Evolutionary conservation across 2,329 filamentous ascomycete species (phyloP), one percentile per base, ranked within the genome.

Genomic region (Xylaria sp.): DNA sequence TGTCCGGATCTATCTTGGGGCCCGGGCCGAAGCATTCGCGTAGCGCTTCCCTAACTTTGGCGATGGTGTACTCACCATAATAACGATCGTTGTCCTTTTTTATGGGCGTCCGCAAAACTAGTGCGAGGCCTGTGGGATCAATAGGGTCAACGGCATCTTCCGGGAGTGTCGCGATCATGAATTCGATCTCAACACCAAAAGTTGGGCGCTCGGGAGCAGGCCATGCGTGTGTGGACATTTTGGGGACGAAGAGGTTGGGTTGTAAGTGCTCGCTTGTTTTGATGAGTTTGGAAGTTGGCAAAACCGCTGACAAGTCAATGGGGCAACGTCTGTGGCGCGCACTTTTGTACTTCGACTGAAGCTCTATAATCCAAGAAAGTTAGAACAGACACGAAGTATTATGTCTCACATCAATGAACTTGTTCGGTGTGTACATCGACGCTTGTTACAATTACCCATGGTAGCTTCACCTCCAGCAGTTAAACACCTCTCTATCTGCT

Each of bases 161-260:
- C 1, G 7, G 25, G 9, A 59, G 10, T 6, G 31, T 43, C 13
- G 60, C 61, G 18, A 68, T 36, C 0, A 64, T 2, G 36, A 64
- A 64, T 20, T 68, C 66, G 3, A 68, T 12, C 41, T 68, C 66
- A 10, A 68, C 66, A 0, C 66, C 66, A 18, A 68, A 68, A 0
- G 66, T 68, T 4, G 49, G 60, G 7, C 20, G 48, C 18, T 20
- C 39, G 41, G 41, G 31, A 10, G 48, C 48, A 41, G 13, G 25
- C 1, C 23, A 18, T 10, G 8, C 49, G 33, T 7, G 20, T 51
- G n/a, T 15, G 1, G 48, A 51, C 55, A 63, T 67, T 39, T 33
- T 20, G n/a, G 25, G 33, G 20, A 23, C 8, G 28, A 13, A 10
- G 10, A 12, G 9, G 2, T 13, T 15, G 8, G 20, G 10, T 23